Conservation (phyloP, 768 basidiomycete genomes). For the Pleurotus eryngii region DNA sequence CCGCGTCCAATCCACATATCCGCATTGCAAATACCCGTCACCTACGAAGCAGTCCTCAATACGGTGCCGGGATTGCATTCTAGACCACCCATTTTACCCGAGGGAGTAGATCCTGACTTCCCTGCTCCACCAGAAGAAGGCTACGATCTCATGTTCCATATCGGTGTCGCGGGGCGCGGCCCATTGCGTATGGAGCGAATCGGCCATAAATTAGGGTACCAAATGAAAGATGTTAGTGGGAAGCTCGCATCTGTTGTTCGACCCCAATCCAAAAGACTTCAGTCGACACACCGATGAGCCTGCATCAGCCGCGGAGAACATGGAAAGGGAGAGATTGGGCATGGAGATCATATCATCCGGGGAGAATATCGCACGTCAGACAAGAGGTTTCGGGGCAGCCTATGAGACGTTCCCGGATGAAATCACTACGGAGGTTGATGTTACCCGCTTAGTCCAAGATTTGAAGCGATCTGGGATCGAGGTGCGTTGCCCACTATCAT, state of each 20-base stretch:
- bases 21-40: constrained; percentile 52
- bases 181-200: constrained; percentile 59
- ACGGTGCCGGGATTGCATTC: constrained; percentile 57
- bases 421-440: constrained; percentile 57
- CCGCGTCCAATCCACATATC: constrained; percentile 56
- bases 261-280: constrained; percentile 37
- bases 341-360: constrained; percentile 33
- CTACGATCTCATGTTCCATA: constrained; percentile 70
- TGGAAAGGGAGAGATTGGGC: constrained; percentile 34
- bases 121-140: constrained; percentile 43
- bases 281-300: constrained; percentile 33
- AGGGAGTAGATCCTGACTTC: constrained; percentile 27
- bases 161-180: constrained; percentile 66
- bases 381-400: constrained; percentile 41
- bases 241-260: constrained; percentile 51
- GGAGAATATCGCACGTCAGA: constrained; percentile 33
- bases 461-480: constrained; percentile 48
- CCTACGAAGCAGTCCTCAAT: constrained; percentile 53
- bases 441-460: constrained; percentile 52
- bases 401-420: constrained; percentile 57
- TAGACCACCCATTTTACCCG: constrained; percentile 51
- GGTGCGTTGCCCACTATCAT: constrained; percentile 25
- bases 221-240: constrained; percentile 62
- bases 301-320: constrained; percentile 29
- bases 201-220: constrained; percentile 67